Percentiles rank a stretch among this genome's conserved stretches.
Conservation (phyloP, 805 yeast species). For the Saturnispora dispora region DNA sequence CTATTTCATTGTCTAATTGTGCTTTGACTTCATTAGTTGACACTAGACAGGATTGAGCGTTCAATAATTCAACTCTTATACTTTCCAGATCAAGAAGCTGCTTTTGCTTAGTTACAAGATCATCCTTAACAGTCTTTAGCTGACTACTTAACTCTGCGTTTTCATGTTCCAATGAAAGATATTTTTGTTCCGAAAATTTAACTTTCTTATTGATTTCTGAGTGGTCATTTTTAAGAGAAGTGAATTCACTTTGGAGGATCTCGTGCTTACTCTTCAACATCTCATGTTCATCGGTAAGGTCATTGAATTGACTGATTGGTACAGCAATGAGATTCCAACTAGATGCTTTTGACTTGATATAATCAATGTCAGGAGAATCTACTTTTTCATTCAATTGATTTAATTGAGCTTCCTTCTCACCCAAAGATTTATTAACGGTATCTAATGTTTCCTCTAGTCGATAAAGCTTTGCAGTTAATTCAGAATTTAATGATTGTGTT, state of each 20-base stretch:
- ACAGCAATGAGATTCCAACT: slow-evolving; percentile 11
- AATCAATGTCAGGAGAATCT: slow-evolving; percentile 16
- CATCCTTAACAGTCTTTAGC: neutral
- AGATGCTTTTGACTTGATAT: slow-evolving; percentile 13
- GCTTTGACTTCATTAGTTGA: neutral
- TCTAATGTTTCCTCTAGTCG: neutral
- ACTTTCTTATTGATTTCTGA: neutral
- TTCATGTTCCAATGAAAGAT: neutral
- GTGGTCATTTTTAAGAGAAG: neutral
- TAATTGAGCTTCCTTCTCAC: slow-evolving; percentile 4
- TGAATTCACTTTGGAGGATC: neutral
- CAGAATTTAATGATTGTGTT: neutral
- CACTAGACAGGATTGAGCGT: neutral
- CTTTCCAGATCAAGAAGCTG: neutral
- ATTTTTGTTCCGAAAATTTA: neutral
- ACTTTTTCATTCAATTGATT: neutral
- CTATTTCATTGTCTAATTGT: neutral
- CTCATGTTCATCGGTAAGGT: slow-evolving; percentile 5
- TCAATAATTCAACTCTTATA: neutral
- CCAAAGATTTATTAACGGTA: neutral
- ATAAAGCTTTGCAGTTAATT: neutral
- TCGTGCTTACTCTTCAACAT: neutral
- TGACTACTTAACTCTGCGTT: neutral
- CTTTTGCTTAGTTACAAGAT: neutral
- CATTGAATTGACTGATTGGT: slow-evolving; percentile 8